Base-by-base conservation (phyloP, 1,139 yeast genomes). In the Lodderomyces metapsilosis region DNA sequence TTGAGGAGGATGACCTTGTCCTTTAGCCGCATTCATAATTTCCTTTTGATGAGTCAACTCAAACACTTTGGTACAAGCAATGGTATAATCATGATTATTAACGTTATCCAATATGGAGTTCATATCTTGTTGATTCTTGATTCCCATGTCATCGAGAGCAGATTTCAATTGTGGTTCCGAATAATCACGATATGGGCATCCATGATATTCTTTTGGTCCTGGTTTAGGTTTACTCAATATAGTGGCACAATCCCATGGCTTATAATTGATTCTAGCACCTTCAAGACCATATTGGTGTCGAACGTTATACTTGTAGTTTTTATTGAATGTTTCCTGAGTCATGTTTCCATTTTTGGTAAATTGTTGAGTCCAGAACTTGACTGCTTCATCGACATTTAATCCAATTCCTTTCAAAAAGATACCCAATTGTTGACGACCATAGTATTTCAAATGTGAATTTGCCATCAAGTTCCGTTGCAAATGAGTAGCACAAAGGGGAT, bases 261-360 rank as follows among this genome's bases (percentile, higher is more conserved):
- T 79, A 64, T 88, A 89, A 54, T 88, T 86, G 53, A 80, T 84
- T 47, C 96, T 69, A 11, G 85, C 84, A 52, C 98, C 99, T 61
- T 88, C 97, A 44, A 88, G 70, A 40, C 98, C 98, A 59, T 92
- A 92, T 50, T 76, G 77, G 62, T 94, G 98, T 46, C 96, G 77
- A 52, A 92, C 77, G 55, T 87, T 88, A 69, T 92, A 92, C 45
- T 79, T 73, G 67, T 92, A 91, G 56, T 91, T 95, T 61, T 91
- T 89, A 59, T 84, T 80, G 64, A 89, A 91, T 51, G 80, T 80
- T 46, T 89, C 97, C 43, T 78, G 64, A 2, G 83, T 74, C 62
- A 84, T 74, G 3, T 58, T 55, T 16, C 55, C 52, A 8, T 74
- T 76, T 43, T 65, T 65, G 10, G 88, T 78, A 61, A 91, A 89